phyloP scores from a whole-genome alignment of 768 basidiomycete genomes.

The Podaxis sp. region DNA sequence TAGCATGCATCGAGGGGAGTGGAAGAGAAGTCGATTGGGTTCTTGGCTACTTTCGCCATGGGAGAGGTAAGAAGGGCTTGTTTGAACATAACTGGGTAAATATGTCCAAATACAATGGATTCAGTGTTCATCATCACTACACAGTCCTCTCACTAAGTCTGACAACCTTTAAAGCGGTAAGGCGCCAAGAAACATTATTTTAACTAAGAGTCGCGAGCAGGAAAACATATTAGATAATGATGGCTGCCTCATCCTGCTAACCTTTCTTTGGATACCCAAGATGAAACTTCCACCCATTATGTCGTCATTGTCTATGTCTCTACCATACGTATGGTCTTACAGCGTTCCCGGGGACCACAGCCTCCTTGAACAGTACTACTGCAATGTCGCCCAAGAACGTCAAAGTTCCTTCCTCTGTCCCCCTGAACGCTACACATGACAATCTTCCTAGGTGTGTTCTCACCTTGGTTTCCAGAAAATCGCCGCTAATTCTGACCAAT shows the following conservation, averaged over 20 bases:
- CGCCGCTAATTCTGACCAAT: neutral
- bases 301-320: neutral
- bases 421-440: neutral
- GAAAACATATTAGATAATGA: no score
- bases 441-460: neutral
- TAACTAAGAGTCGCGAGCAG: no score
- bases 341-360: neutral
- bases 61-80: neutral
- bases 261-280: no score
- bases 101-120: no score
- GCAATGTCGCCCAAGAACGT: neutral
- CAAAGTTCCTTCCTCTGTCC: neutral
- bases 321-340: neutral
- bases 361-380: neutral
- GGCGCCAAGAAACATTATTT: no score
- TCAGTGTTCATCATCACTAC: no score
- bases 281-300: neutral
- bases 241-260: no score
- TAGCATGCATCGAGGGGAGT: slow-evolving; percentile 26
- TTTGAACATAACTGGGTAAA: no score
- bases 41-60: neutral
- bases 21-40: slow-evolving; percentile 24
- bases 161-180: no score
- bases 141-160: no score
- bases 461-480: neutral